phyloP scores from a whole-genome alignment of 176 grass and related monocot genomes.

The Musa beccarii region DNA sequence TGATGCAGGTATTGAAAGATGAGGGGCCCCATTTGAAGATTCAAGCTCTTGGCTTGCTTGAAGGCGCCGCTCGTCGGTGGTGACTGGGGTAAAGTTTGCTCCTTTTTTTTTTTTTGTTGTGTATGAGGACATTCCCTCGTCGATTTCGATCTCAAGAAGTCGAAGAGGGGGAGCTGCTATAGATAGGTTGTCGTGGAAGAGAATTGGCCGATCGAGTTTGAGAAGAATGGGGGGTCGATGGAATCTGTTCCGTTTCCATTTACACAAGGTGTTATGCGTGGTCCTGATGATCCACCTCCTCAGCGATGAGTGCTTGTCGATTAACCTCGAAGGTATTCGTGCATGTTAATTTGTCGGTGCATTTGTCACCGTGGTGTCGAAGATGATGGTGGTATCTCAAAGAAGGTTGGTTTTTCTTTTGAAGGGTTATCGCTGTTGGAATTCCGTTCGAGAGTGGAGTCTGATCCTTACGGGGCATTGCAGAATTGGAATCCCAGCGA shows the following conservation, averaged over 20 bases:
- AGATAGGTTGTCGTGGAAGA: background rate
- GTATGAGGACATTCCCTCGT: conserved; percentile 13
- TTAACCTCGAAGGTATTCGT: conserved; percentile 6
- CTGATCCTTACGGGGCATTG: conserved; percentile 60
- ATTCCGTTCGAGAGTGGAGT: conserved; percentile 54
- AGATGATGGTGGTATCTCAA: background rate
- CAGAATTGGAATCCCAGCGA: conserved; percentile 59
- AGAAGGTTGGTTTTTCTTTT: background rate
- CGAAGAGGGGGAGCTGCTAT: background rate
- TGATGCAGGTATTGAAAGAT: background rate
- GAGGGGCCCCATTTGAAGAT: background rate
- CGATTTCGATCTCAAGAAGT: conserved; percentile 13
- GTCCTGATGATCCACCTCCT: background rate
- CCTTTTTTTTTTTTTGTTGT: too few species aligned
- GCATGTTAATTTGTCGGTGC: background rate
- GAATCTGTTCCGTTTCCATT: background rate
- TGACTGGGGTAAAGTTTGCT: background rate
- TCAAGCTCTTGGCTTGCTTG: background rate
- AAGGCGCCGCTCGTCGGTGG: background rate
- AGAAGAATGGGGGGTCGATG: conserved; percentile 8
- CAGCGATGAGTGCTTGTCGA: background rate
- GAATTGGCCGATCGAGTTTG: background rate
- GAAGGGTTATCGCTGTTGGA: conserved; percentile 66
- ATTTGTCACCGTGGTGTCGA: background rate
- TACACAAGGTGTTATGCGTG: background rate